Evolutionary conservation across 768 basidiomycete genomes (phyloP), one percentile per base, ranked within the genome.

Genomic region (Tephrocybe rancida): DNA sequence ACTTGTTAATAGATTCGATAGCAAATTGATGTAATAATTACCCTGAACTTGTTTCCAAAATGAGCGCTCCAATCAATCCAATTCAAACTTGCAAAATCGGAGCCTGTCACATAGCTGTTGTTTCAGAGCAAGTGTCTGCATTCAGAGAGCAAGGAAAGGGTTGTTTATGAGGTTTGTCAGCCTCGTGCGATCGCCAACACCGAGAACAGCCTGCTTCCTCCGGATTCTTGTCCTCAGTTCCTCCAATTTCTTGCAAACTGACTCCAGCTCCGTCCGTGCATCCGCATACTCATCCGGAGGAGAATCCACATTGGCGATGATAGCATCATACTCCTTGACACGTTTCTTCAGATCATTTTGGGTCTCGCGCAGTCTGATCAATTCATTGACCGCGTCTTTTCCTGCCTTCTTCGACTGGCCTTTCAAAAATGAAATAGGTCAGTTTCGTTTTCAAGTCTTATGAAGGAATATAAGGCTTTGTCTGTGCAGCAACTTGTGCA

Each of bases 61-160:
- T 42, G 62, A 44, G 9, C 62, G 37, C 50, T 70, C 59, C 0
- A 67, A 27, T 11, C 51, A 32, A 8, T 68, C 63, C 21, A 65
- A 24, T 50, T 70, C 68, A 61, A 68, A 71, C 51, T 69, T 71
- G 3, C 57, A 45, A 13, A 60, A 44, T 3, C 59, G 50, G 3
- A 69, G 45, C 3, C 44, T 43, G 22, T 67, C 58, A 0, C 59
- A 56, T 1, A 69, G 51, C 5, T 61, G 34, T 8, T 50, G 42
- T 49, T 71, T 71, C n/a, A 67, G 14, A 6, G 61, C 64, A 5
- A 41, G 47, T 3, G 64, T 63, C 56, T 66, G 63, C 54, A 68
- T 54, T 0, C 56, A 58, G 54, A 43, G 42, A 21, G 14, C 21
- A 44, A 44, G 44, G 48, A 39, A 57, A 34, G 44, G 45, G 43